These are phyloP conservation scores for Lunularia cruciata DNA, from an alignment of 225 moss, liverwort and hornwort genomes.

Conservation along the genomic window DNA sequence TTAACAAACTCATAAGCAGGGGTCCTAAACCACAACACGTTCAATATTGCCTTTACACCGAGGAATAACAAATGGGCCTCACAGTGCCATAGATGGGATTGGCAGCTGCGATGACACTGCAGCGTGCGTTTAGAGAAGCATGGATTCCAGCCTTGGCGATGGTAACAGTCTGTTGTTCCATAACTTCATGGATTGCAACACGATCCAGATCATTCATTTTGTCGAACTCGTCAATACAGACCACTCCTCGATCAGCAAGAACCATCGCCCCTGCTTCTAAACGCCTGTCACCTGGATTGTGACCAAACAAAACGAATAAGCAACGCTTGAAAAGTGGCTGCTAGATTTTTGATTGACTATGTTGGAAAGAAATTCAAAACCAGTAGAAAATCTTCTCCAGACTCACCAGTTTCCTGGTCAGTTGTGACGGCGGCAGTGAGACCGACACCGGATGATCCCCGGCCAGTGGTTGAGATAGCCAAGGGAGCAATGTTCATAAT, in stretches of 20 bases:
- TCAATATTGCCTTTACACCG: no score
- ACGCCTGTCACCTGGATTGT: constrained; percentile 62
- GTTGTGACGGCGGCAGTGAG: constrained; percentile 81
- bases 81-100: constrained; percentile 89
- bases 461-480: constrained; percentile 79
- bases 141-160: constrained; percentile 90
- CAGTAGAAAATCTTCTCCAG: background rate
- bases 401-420: constrained; percentile 81
- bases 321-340: background rate
- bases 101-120: constrained; percentile 88
- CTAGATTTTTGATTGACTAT: background rate
- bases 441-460: constrained; percentile 84
- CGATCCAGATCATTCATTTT: constrained; percentile 93
- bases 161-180: constrained; percentile 90
- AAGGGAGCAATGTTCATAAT: constrained; percentile 82
- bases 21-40: no score
- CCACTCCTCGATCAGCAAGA: constrained; percentile 77
- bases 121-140: constrained; percentile 83
- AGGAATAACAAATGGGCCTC: background rate
- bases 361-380: background rate
- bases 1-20: no score
- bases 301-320: background rate
- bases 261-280: constrained; percentile 92
- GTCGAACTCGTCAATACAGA: constrained; percentile 89
- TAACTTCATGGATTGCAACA: constrained; percentile 84